These are phyloP conservation scores for Geotrichum histeridarum DNA, from an alignment of 1,139 yeast genomes.

Conservation along the genomic window DNA sequence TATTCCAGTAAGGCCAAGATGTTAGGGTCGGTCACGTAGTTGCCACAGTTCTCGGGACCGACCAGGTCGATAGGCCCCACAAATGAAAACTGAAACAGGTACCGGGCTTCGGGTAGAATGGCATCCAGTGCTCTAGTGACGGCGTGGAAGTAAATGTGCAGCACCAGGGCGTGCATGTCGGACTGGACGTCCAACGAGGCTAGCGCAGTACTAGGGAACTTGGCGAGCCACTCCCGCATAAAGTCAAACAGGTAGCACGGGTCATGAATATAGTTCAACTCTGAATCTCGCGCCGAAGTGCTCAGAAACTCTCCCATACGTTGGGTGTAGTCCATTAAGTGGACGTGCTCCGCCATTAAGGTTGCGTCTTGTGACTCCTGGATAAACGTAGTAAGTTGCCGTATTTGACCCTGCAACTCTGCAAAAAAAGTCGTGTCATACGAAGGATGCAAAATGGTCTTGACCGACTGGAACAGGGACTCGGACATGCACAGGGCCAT, in stretches of 20 bases:
- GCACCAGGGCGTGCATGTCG: slow-evolving; percentile 21
- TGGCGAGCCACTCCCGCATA: slow-evolving; percentile 31
- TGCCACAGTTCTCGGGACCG: slow-evolving; percentile 15
- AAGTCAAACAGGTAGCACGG: slow-evolving; percentile 28
- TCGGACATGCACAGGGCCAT: slow-evolving; percentile 33
- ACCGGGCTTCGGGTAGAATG: slow-evolving; percentile 39
- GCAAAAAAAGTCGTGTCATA: slow-evolving; percentile 36
- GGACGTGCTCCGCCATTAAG: slow-evolving; percentile 21
- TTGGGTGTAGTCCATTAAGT: slow-evolving; percentile 23
- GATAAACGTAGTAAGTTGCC: slow-evolving; percentile 22
- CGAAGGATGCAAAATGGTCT: slow-evolving; percentile 39
- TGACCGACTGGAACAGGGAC: slow-evolving; percentile 33
- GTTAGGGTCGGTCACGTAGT: slow-evolving; percentile 8
- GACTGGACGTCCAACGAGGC: slow-evolving; percentile 17
- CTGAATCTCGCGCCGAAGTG: not conserved
- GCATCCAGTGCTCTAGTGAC: slow-evolving; percentile 35
- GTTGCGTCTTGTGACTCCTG: slow-evolving; percentile 10
- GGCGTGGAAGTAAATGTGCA: slow-evolving; percentile 39
- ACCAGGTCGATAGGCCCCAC: slow-evolving; percentile 35
- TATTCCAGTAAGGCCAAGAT: slow-evolving; percentile 29
- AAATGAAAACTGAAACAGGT: slow-evolving; percentile 39
- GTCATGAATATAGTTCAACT: slow-evolving; percentile 5
- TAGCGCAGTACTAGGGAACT: slow-evolving; percentile 31
- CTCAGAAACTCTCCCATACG: slow-evolving; percentile 24
- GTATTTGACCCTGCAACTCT: slow-evolving; percentile 32